Evolutionary conservation across 2,329 filamentous ascomycete species (phyloP), one percentile per base, ranked within the genome.

Genomic region (Xylaria sp.): DNA sequence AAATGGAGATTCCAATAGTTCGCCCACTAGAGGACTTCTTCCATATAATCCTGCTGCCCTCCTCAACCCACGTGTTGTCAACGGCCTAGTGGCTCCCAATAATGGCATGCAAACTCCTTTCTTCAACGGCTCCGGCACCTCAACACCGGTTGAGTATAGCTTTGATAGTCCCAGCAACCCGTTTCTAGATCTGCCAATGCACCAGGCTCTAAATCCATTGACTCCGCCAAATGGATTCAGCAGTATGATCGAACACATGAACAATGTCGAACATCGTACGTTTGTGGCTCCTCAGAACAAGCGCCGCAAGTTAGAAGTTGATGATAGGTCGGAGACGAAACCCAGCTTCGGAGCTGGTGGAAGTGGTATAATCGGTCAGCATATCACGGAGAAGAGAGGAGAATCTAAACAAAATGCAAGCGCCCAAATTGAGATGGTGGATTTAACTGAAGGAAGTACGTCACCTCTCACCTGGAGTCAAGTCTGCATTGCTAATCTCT

Each of bases 191-290:
- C 7, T 65, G 55, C 40, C 58, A 14, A 23, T 63, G 17, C 55
- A 64, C n/a, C 58, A 58, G 14, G 7, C 47, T 23, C n/a, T 37
- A 8, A 55, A 49, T 40, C 40, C 43, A 2, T 19, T 25, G 23
- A 40, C 21, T 37, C 49, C 43, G 19, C 45, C 61, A 23, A 75
- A 72, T 53, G 84, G 86, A 25, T 83, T 87, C 68, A 82, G 83
- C 9, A 78, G 78, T 58, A 86, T 93, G 78, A 86, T 96, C 47
- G 92, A 96, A 75, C 85, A 87, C 33, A 82, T 93, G 73, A 92
- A 94, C 74, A 88, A 89, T 67, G 85, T 96, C 14, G 84, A 91
- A 67, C 84, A 89, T 54, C 89, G 93, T 25, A 70, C 80, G 72
- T 65, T 82, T 75, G 72, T 80, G 31, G 23, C 60, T 43, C 81